These are phyloP conservation scores for Cytidiella melzeri DNA, from an alignment of 768 basidiomycete species.

Conservation along the genomic window DNA sequence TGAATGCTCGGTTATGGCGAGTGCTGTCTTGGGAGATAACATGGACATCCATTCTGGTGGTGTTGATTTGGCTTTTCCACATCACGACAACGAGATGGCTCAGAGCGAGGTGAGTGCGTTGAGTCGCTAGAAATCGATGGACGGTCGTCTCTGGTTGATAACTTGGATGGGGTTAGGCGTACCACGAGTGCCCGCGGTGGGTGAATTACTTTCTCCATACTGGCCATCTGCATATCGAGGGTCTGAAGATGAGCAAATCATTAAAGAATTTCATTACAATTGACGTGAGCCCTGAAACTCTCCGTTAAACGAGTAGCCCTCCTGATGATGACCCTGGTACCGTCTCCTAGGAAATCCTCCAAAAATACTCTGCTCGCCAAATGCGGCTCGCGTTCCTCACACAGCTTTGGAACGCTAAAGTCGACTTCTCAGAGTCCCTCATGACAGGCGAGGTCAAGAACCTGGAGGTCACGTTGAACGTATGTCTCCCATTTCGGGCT, in stretches of 20 bases:
- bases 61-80: conserved; percentile 95
- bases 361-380: conserved; percentile 79
- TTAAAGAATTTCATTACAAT: conserved; percentile 99
- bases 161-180: no score
- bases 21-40: conserved; percentile 77
- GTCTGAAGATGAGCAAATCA: conserved; percentile 98
- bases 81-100: conserved; percentile 98
- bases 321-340: not conserved
- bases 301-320: no score
- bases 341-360: conserved; percentile 67
- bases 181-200: conserved; percentile 88
- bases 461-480: conserved; percentile 81
- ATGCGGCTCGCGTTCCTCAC: conserved; percentile 87
- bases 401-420: conserved; percentile 86
- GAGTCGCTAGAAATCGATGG: not conserved
- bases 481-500: conserved; percentile 35
- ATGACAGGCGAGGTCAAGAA: conserved; percentile 87
- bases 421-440: conserved; percentile 89
- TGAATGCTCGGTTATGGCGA: conserved; percentile 98
- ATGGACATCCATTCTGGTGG: conserved; percentile 99
- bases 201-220: conserved; percentile 99
- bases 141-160: conserved; percentile 8
- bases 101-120: conserved; percentile 81
- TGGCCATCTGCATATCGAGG: conserved; percentile 96
- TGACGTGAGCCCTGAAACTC: conserved; percentile 61